These are phyloP conservation scores for Torulaspora delbrueckii DNA, from an alignment of 805 yeast genomes.

Conservation along the genomic window DNA sequence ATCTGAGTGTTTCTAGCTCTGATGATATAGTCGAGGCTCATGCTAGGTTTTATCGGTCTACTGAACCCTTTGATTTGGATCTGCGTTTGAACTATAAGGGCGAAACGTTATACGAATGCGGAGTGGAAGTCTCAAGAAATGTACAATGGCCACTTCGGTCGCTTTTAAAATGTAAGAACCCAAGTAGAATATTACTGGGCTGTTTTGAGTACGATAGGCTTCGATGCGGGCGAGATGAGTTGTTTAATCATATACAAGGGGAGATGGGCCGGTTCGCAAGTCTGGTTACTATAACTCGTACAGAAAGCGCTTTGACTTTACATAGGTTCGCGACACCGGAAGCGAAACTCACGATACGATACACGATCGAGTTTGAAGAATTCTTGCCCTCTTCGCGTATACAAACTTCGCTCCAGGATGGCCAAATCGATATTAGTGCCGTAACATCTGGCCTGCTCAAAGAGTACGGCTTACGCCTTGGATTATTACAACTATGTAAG, in stretches of 20 bases:
- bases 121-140: slow-evolving; percentile 3
- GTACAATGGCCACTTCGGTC: slow-evolving; percentile 10
- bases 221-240: slow-evolving; percentile 8
- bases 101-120: slow-evolving; percentile 2
- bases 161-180: slow-evolving; percentile 4
- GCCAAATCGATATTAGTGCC: slow-evolving; percentile 1
- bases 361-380: slow-evolving; percentile 2
- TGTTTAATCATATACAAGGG: slow-evolving; percentile 4
- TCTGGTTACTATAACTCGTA: background rate
- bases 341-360: slow-evolving; percentile 1
- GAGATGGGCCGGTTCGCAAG: slow-evolving; percentile 1
- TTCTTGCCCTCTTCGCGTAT: slow-evolving; percentile 7
- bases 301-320: background rate
- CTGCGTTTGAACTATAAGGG: slow-evolving; percentile 5
- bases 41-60: background rate
- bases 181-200: slow-evolving; percentile 20
- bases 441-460: slow-evolving; percentile 18
- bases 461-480: slow-evolving; percentile 23
- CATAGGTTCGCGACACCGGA: background rate
- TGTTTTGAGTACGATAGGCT: slow-evolving; percentile 26
- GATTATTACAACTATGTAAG: slow-evolving; percentile 16
- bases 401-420: background rate
- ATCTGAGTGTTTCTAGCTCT: slow-evolving; percentile 3
- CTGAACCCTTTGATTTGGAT: background rate
- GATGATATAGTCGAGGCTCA: background rate